Percentiles rank a stretch among this genome's conserved stretches.
phyloP scores from a whole-genome alignment of 495 filamentous ascomycete genomes.

The Podospora didyma region DNA sequence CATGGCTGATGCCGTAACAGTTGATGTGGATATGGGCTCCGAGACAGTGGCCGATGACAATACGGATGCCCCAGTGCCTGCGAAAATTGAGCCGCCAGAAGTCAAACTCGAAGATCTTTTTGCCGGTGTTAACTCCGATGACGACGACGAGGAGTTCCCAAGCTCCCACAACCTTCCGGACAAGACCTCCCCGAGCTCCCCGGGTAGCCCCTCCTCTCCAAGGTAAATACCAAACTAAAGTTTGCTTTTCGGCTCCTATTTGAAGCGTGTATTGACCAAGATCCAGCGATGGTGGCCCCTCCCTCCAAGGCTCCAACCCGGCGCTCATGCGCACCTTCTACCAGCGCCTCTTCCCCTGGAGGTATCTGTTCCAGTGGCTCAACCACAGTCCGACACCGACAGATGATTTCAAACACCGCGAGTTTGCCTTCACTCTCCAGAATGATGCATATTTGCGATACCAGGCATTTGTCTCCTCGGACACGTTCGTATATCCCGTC shows the following conservation, averaged over 20 bases:
- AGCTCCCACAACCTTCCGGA: conserved; percentile 35
- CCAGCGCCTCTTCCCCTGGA: conserved; percentile 92
- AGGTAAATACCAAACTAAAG: conserved; percentile 18
- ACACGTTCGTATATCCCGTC: conserved; percentile 56
- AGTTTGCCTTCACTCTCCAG: conserved; percentile 89
- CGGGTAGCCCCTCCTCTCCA: conserved; percentile 27
- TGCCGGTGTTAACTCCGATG: conserved; percentile 70
- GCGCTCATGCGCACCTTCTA: conserved; percentile 90
- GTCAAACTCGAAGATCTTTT: conserved; percentile 75
- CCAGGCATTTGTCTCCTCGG: conserved; percentile 79
- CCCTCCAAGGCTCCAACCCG: conserved; percentile 55
- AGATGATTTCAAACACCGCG: conserved; percentile 84
- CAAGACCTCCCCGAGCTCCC: conserved; percentile 23
- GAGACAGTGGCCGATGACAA: background rate
- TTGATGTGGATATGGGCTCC: background rate
- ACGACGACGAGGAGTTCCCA: conserved; percentile 67
- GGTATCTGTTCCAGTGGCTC: conserved; percentile 94
- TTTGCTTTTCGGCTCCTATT: background rate
- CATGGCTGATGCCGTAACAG: conserved; percentile 15
- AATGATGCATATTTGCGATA: conserved; percentile 91
- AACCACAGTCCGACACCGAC: conserved; percentile 86
- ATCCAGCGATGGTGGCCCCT: conserved; percentile 11
- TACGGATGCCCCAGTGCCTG: background rate
- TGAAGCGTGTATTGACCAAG: conserved; percentile 6
- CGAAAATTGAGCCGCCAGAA: conserved; percentile 21